A percentile compares a stretch with the other conserved stretches of the same genome.
Evolutionary conservation across 1,284 basidiomycete species (phyloP).

Genomic region (Sanguinoderma infundibulare): DNA sequence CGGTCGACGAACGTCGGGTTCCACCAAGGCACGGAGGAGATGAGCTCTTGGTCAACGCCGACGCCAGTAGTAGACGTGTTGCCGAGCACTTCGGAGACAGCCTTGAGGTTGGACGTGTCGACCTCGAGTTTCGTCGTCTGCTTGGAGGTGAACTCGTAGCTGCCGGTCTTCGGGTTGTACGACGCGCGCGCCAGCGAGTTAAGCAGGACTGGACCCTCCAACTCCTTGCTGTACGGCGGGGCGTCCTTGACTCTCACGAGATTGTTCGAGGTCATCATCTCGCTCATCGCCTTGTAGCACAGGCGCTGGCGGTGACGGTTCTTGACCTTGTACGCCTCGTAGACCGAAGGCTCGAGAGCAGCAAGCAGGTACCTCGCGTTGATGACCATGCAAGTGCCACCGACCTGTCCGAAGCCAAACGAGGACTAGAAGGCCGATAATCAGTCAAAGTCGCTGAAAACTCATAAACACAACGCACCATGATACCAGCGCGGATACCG

Average conservation of each 20-base stretch:
- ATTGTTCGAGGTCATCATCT: constrained; percentile 92
- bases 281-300: constrained; percentile 93
- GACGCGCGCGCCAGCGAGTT: constrained; percentile 91
- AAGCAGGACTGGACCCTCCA: constrained; percentile 88
- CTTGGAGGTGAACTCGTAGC: constrained; percentile 79
- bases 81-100: constrained; percentile 59
- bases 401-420: constrained; percentile 99
- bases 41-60: constrained; percentile 93
- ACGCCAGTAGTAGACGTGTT: constrained; percentile 63
- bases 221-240: constrained; percentile 88
- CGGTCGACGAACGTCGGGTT: constrained; percentile 89
- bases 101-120: constrained; percentile 72
- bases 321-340: constrained; percentile 75
- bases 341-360: constrained; percentile 74
- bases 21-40: constrained; percentile 89
- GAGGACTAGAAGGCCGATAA: constrained; percentile 66
- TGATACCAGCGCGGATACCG: constrained; percentile 88
- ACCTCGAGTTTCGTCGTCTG: constrained; percentile 56
- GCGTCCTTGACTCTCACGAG: constrained; percentile 96
- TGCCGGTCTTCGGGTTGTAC: constrained; percentile 84
- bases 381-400: constrained; percentile 87
- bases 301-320: constrained; percentile 74
- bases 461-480: constrained; percentile 52
- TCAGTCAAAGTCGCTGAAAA: neutral
- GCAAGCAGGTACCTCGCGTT: constrained; percentile 94